Conservation (phyloP, 208 protist species). For the Crithidia mellificae region DNA sequence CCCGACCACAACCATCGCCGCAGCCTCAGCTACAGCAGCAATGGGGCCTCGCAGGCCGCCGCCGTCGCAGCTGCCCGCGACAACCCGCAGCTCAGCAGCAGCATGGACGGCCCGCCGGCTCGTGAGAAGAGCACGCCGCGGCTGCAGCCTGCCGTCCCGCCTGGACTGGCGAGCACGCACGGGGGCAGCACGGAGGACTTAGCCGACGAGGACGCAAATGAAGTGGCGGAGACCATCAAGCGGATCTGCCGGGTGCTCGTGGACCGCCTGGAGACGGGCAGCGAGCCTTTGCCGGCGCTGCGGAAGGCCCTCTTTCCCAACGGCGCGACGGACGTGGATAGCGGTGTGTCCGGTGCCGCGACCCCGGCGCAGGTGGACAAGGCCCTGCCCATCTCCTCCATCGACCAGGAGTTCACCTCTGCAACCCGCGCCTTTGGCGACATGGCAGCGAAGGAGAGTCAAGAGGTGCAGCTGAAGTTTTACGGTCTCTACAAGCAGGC, state of each 20-base stretch:
- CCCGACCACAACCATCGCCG: conserved; percentile 32
- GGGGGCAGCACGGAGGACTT: conserved; percentile 22
- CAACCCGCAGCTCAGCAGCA: conserved; percentile 8
- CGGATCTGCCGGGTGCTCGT: conserved; percentile 41
- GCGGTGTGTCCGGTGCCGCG: conserved; percentile 9
- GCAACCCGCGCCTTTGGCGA: conserved; percentile 58
- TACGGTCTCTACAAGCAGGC: conserved; percentile 90
- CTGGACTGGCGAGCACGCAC: conserved; percentile 17
- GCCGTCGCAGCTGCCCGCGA: background rate
- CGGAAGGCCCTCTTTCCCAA: conserved; percentile 40
- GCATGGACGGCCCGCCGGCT: conserved; percentile 23
- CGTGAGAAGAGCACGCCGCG: conserved; percentile 28
- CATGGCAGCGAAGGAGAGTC: conserved; percentile 40
- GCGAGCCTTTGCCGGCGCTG: conserved; percentile 50
- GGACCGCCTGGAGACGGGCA: conserved; percentile 54
- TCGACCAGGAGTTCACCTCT: conserved; percentile 55
- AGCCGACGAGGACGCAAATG: conserved; percentile 31
- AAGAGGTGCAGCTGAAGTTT: conserved; percentile 85
- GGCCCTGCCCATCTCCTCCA: conserved; percentile 26
- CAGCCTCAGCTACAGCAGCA: conserved; percentile 32
- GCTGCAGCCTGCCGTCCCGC: conserved; percentile 14
- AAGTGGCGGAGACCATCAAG: conserved; percentile 32
- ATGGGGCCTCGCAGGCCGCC: conserved; percentile 15
- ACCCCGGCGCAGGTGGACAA: conserved; percentile 21
- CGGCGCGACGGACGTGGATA: conserved; percentile 6